Evolutionary conservation across 371 early-diverging fungal species (phyloP).

Genomic region (Dichotomocladium elegans): DNA sequence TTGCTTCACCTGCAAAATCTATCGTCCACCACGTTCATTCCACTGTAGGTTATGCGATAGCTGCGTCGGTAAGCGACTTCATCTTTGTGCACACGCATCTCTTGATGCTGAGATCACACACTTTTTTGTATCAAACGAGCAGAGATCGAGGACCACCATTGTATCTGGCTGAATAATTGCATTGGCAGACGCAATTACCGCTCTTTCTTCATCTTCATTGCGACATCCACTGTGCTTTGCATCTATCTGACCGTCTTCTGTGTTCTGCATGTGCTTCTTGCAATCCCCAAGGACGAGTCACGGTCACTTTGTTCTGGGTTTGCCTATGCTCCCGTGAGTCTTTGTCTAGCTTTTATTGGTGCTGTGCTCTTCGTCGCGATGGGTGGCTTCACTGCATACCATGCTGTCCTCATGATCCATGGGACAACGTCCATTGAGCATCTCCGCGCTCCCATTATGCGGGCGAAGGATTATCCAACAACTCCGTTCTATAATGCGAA

Average conservation of each 20-base stretch:
- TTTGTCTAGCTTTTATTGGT: constrained; percentile 64
- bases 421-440: constrained; percentile 90
- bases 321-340: constrained; percentile 35
- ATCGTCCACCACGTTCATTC: constrained; percentile 84
- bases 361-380: constrained; percentile 63
- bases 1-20: constrained; percentile 90
- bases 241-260: constrained; percentile 57
- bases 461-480: constrained; percentile 25
- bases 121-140: neutral
- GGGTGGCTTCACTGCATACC: constrained; percentile 69
- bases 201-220: constrained; percentile 75
- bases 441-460: constrained; percentile 42
- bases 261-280: constrained; percentile 46
- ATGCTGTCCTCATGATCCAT: constrained; percentile 64
- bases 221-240: constrained; percentile 51
- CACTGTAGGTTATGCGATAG: constrained; percentile 91
- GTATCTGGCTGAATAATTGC: constrained; percentile 94
- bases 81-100: neutral
- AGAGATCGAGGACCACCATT: constrained; percentile 89
- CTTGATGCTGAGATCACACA: neutral
- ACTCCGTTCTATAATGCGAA: constrained; percentile 48
- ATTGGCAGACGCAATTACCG: constrained; percentile 90
- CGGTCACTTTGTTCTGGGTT: constrained; percentile 13
- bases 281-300: neutral
- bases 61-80: constrained; percentile 67